Base-by-base conservation (phyloP, 257 asterid genomes). In the Penstemon newberryi region DNA sequence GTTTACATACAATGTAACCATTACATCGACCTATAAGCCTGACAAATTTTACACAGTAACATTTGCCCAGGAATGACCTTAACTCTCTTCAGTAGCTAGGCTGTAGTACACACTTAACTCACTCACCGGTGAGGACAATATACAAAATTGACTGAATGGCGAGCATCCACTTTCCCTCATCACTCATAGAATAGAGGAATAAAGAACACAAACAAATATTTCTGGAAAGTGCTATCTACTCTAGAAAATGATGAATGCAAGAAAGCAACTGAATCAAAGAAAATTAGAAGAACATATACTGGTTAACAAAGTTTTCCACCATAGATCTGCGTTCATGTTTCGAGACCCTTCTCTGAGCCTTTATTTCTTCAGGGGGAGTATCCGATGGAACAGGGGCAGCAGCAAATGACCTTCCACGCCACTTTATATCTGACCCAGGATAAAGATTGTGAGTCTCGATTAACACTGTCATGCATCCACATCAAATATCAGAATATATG, bases 291-390 rank as follows among this genome's bases (percentile, higher is more conserved):
- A 51, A 40, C 36, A 63, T 33, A 50, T 86, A 90, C 96, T 78
- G 79, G 80, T 74, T 81, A 63, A 90, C 91, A 79, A 71, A 86
- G 55, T 73, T 58, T 84, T 79, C 79, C 72, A 84, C 81, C 85
- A 87, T 63, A 5, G 79, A 56, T 81, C 39, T 84, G 33, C 96
- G 86, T 59, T 82, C 91, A 56, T 65, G 79, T 73, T 60, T 87
- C 25, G 90, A 44, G 64, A 86, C 44, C 79, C 74, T 87, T 78
- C 69, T 77, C 69, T 15, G 70, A 19, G 74, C 8, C 80, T 73
- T 83, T 65, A 60, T 75, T 4, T 52, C 56, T 69, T 68, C 81
- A 50, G 63, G 46, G 4, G 46, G 46, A 5, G 46, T 49, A 63
- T 78, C 81, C 49, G 89, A 71, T 63, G 75, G 70, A 77, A 75